Percentiles rank a stretch among this genome's conserved stretches.
Evolutionary conservation across 768 basidiomycete genomes (phyloP).

Genomic region (Rhodotorula sphaerocarpa): DNA sequence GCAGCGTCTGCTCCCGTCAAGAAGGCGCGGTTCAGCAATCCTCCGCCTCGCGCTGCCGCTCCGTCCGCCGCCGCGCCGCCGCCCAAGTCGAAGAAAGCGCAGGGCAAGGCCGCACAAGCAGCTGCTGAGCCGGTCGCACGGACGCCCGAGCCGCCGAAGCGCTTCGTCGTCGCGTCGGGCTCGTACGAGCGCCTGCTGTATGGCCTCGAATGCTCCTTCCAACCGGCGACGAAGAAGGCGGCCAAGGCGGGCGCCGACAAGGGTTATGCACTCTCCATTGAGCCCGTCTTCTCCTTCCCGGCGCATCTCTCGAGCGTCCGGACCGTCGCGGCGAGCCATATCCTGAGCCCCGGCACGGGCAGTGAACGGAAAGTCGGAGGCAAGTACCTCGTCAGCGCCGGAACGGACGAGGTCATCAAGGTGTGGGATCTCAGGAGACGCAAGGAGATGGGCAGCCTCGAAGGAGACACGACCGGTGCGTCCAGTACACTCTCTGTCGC

Average conservation of each 20-base stretch:
- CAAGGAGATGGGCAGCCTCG: conserved; percentile 88
- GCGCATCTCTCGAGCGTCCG: conserved; percentile 92
- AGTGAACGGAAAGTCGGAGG: conserved; percentile 59
- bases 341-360: conserved; percentile 10
- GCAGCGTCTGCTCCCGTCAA: conserved; percentile 1
- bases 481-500: not conserved
- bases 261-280: conserved; percentile 48
- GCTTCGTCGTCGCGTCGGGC: conserved; percentile 81
- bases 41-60: not conserved
- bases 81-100: not conserved
- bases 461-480: conserved; percentile 79
- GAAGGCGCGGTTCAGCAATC: conserved; percentile 26
- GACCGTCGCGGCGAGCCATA: conserved; percentile 64
- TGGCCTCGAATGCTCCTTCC: conserved; percentile 38
- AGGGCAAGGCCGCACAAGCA: not conserved
- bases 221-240: conserved; percentile 29
- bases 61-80: not conserved
- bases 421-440: conserved; percentile 87
- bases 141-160: conserved; percentile 40
- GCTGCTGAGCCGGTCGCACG: not conserved
- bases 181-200: conserved; percentile 92
- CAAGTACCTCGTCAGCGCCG: conserved; percentile 92
- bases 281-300: conserved; percentile 90
- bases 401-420: conserved; percentile 91
- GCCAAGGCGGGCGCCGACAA: conserved; percentile 20